Evolutionary conservation across 805 yeast genomes (phyloP).

Genomic region (Hanseniaspora lindneri): DNA sequence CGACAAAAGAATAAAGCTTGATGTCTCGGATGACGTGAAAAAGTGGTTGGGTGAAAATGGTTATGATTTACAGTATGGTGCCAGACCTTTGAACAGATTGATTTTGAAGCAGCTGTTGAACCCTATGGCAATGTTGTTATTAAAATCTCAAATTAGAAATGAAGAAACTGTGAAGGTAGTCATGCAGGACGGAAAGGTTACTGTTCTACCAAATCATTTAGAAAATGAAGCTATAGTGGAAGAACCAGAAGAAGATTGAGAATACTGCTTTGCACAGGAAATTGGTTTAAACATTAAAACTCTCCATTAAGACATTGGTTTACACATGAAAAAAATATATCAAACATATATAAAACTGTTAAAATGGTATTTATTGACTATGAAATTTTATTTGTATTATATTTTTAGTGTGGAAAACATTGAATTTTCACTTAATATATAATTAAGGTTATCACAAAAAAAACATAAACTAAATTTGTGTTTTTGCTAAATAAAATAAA

Average conservation of each 20-base stretch:
- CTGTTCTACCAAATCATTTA: slow-evolving; percentile 38
- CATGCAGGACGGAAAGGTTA: slow-evolving; percentile 35
- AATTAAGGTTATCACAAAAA: too few species aligned
- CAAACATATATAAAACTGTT: too few species aligned
- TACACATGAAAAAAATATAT: too few species aligned
- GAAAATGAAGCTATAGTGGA: slow-evolving; percentile 24
- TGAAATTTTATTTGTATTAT: too few species aligned
- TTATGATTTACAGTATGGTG: slow-evolving; percentile 86
- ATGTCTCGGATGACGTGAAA: slow-evolving; percentile 52
- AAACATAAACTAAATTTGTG: too few species aligned
- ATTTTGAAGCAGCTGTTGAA: slow-evolving; percentile 75
- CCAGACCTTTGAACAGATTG: slow-evolving; percentile 86
- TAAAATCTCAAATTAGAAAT: slow-evolving; percentile 62
- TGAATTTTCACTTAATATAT: too few species aligned
- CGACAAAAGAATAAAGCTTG: slow-evolving; percentile 62
- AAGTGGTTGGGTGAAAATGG: slow-evolving; percentile 74
- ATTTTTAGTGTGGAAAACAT: too few species aligned
- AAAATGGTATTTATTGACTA: too few species aligned
- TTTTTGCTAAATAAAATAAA: too few species aligned
- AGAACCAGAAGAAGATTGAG: slow-evolving; percentile 16
- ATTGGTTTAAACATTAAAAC: too few species aligned
- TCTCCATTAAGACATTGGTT: too few species aligned
- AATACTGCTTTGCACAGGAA: too few species aligned
- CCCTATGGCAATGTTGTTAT: slow-evolving; percentile 70
- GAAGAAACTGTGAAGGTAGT: slow-evolving; percentile 44